Evolutionary conservation across 2,329 filamentous ascomycete genomes (phyloP), one percentile per base, ranked within the genome.

Genomic region (Aspergillus bombycis): DNA sequence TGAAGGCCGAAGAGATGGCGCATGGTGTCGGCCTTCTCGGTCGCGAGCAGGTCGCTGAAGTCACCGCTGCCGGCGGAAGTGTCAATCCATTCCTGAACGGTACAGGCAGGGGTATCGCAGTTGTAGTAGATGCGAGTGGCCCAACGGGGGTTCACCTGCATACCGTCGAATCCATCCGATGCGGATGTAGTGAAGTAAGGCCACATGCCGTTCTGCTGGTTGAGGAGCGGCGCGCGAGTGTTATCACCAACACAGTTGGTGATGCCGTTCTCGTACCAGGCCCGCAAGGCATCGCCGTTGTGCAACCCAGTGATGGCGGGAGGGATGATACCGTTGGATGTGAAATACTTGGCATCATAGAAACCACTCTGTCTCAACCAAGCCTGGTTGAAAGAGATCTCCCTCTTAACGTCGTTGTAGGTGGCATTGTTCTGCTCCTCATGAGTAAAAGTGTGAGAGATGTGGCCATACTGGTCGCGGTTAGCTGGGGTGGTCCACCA

Each of bases 371-470:
- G 82, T 64, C 81, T 78, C 48, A 88, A 72, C 86, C 86, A 89
- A 12, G 81, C 84, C 67, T 84, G 79, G 75, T 89, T 89, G 78
- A 86, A 89, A 26, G 79, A 77, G 50, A 89, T 87, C 72, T 89
- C 87, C 67, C 83, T 84, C 62, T 73, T 72, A 1, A 85, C 79
- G 68, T 89, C 87, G 3, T 77, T 70, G 74, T 86, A 88, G 0
- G 86, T 88, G 9, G 86, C 84, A 65, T 88, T 88, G 69, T 88
- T 84, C 62, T 88, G 75, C 65, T 84, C 83, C 67, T 83, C 78
- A 66, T 89, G 87, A 3, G 85, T 85, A 72, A 88, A 89, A 1
- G 87, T 89, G 74, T 89, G 87, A 1, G 86, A 87, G n/a, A 89
- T 77, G 58, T 86, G 83, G 9, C 81, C 83, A 71, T 86, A 89